Conservation (phyloP, 352 stramenopile genomes). For the Globisporangium sylvaticum region DNA sequence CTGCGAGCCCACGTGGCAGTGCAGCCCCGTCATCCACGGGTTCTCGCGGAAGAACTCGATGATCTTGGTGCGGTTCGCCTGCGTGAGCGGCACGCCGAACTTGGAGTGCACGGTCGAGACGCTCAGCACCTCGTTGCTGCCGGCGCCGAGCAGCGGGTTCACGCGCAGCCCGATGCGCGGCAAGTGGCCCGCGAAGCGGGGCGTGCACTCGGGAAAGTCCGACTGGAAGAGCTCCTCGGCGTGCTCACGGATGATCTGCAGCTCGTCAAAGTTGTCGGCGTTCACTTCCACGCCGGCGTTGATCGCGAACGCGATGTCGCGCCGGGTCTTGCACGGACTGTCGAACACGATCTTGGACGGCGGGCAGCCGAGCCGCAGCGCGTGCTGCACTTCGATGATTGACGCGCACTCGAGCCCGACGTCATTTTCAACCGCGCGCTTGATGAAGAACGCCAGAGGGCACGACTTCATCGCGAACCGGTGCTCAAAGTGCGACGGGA, state of each 20-base stretch:
- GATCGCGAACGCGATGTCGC: constrained; percentile 86
- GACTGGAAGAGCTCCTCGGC: constrained; percentile 89
- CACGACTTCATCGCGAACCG: constrained; percentile 89
- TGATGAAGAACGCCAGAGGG: constrained; percentile 85
- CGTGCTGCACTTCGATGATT: constrained; percentile 79
- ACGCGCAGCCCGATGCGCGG: constrained; percentile 87
- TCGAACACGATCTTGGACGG: constrained; percentile 89
- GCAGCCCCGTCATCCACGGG: constrained; percentile 84
- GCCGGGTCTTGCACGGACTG: constrained; percentile 89
- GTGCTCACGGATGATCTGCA: constrained; percentile 79
- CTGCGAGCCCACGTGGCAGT: constrained; percentile 87
- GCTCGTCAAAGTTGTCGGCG: constrained; percentile 87
- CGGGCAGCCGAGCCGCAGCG: constrained; percentile 61
- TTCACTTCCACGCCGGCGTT: constrained; percentile 87
- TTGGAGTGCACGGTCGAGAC: constrained; percentile 90
- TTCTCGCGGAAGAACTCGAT: constrained; percentile 76
- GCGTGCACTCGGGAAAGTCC: constrained; percentile 61
- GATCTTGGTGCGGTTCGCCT: constrained; percentile 49
- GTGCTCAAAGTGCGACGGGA: constrained; percentile 85
- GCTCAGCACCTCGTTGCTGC: constrained; percentile 83
- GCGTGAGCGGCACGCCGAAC: constrained; percentile 85
- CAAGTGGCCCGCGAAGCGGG: constrained; percentile 50
- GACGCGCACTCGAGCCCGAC: constrained; percentile 82
- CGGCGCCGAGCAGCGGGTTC: constrained; percentile 88
- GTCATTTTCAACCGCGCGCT: constrained; percentile 69